These are phyloP conservation scores for Thalassiosira mediterranea DNA, from an alignment of 352 stramenopile genomes.

Conservation along the genomic window DNA sequence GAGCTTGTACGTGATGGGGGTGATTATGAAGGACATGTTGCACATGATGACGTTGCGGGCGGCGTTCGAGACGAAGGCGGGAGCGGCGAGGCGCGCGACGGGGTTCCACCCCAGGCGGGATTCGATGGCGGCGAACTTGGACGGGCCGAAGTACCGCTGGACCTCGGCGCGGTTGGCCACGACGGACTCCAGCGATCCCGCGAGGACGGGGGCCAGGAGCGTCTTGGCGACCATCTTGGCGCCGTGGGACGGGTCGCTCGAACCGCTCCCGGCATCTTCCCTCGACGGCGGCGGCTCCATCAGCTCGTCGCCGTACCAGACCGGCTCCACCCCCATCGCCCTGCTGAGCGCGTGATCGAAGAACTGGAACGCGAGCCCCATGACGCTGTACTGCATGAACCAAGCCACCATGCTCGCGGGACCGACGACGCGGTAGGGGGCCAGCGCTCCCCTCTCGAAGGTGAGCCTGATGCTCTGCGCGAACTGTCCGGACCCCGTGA, in stretches of 20 bases:
- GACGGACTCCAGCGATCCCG: conserved; percentile 62
- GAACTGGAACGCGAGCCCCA: conserved; percentile 78
- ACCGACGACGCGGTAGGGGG: conserved; percentile 72
- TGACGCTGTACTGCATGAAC: conserved; percentile 81
- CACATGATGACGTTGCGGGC: conserved; percentile 80
- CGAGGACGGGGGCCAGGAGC: conserved; percentile 58
- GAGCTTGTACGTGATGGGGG: conserved; percentile 72
- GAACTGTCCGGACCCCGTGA: conserved; percentile 65
- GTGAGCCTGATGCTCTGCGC: conserved; percentile 68
- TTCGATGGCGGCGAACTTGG: conserved; percentile 66
- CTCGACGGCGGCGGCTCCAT: conserved; percentile 55
- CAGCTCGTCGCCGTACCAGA: conserved; percentile 74
- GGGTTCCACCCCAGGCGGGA: conserved; percentile 40
- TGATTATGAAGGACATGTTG: conserved; percentile 72
- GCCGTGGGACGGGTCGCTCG: conserved; percentile 17
- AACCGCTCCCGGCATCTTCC: neutral
- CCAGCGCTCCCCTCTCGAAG: conserved; percentile 59
- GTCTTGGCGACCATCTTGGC: conserved; percentile 50
- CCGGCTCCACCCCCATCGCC: conserved; percentile 48
- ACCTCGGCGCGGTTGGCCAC: conserved; percentile 79
- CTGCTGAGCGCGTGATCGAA: conserved; percentile 67
- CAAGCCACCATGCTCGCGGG: conserved; percentile 63
- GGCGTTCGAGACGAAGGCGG: conserved; percentile 62
- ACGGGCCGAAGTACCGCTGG: conserved; percentile 69
- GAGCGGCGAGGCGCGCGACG: conserved; percentile 37